Evolutionary conservation across 495 filamentous ascomycete genomes (phyloP), one percentile per base, ranked within the genome.

Genomic region (Poronia punctata): DNA sequence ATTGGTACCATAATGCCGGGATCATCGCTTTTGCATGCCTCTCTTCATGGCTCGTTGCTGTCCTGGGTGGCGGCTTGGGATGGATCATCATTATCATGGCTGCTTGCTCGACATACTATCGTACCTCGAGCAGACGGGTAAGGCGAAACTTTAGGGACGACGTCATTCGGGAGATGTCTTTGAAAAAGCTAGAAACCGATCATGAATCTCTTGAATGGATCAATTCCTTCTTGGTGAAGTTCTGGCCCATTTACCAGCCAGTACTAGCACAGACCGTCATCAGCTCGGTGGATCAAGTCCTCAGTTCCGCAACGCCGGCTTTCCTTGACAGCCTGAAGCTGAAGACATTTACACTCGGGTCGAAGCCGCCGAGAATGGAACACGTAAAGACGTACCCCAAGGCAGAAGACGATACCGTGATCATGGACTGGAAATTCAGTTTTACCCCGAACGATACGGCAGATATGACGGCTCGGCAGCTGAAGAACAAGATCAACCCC

Each of bases 361-460:
- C 84, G 21, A 99, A 99, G 65, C 90, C 92, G 5, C 93, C 93
- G 2, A 78, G 92, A 26, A 71, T 99, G 71, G 92, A 99, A 59
- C 87, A 95, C 56, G 92, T 97, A 52, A 96, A 94, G 70, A 94
- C 92, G 5, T 97, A 97, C 51, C 88, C 92, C 18, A 96, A 94
- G 65, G 84, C 86, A 9, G 86, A 95, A 31, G 87, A 95, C 32
- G 90, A 99, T 53, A 83, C 83, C 39, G 85, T 99, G 28, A 75
- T 97, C 39, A 99, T 97, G 93, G 92, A 99, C 57, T 99, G 92
- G 92, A 89, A 94, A 50, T 97, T 99, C 65, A 96, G 89, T 67
- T 99, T 99, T 63, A 97, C 85, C 0, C 92, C 92, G 7, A 96
- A 90, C 50, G 92, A 99, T 60, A 83, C 74, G 7, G 78, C 83